Evolutionary conservation across 768 basidiomycete species (phyloP).

Genomic region (Rhodotorula toruloides): DNA sequence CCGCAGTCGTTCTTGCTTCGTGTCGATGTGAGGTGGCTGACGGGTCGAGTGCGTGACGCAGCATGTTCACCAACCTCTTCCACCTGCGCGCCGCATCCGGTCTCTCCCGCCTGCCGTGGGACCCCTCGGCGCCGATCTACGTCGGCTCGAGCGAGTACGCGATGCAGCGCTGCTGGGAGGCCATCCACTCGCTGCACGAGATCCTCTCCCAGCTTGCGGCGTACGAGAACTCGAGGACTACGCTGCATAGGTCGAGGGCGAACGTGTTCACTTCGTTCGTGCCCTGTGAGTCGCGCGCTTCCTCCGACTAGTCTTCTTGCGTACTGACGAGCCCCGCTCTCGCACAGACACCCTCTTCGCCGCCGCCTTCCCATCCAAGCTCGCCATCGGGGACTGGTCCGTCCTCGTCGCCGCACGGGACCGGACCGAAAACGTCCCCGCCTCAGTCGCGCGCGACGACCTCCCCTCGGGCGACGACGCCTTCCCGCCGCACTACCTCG

Average conservation of each 20-base stretch:
- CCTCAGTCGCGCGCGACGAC: conserved; percentile 1
- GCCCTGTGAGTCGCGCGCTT: conserved; percentile 13
- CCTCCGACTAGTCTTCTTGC: background rate
- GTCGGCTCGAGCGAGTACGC: conserved; percentile 30
- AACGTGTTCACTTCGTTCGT: conserved; percentile 27
- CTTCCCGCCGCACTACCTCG: conserved; percentile 20
- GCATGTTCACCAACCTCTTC: conserved; percentile 29
- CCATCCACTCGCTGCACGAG: conserved; percentile 16
- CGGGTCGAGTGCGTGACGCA: background rate
- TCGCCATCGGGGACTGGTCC: conserved; percentile 33
- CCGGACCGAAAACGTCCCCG: conserved; percentile 27
- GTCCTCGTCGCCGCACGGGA: conserved; percentile 18
- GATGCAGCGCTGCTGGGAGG: conserved; percentile 34
- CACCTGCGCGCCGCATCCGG: conserved; percentile 29
- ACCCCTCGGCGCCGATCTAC: conserved; percentile 22
- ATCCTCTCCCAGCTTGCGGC: conserved; percentile 30
- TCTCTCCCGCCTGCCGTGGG: conserved; percentile 19
- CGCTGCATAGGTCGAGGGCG: conserved; percentile 12
- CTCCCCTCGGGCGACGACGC: conserved; percentile 32
- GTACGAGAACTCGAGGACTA: conserved; percentile 30
- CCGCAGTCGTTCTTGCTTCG: background rate
- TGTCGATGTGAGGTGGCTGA: background rate
- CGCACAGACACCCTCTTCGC: conserved; percentile 17
- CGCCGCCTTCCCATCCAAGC: conserved; percentile 34
- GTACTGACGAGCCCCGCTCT: background rate